Conservation (phyloP, 441 rosid species). For the Erodium texanum region DNA sequence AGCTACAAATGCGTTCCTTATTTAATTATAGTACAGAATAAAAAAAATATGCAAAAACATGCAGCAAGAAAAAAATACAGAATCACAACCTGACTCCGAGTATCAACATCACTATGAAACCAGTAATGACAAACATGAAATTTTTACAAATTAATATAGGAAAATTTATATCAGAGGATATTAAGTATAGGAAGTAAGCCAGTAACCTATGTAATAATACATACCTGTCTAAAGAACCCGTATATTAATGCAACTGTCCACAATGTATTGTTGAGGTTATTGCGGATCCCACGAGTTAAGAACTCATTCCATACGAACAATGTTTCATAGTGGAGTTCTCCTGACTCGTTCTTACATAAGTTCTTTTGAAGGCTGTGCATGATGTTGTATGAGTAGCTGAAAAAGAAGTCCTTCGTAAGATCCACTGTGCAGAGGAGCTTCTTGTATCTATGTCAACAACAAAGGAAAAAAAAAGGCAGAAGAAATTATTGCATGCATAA, state of each 20-base stretch:
- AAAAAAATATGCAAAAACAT: neutral
- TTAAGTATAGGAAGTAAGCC: neutral
- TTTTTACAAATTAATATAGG: neutral
- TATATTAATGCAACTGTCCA: slow-evolving; percentile 99
- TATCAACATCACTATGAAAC: neutral
- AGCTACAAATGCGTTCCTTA: too few species aligned
- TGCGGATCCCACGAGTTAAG: slow-evolving; percentile 79
- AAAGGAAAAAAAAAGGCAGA: slow-evolving; percentile 14
- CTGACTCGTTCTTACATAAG: slow-evolving; percentile 55
- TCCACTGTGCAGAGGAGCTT: slow-evolving; percentile 84
- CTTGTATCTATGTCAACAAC: slow-evolving; percentile 70
- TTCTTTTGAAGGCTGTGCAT: slow-evolving; percentile 94
- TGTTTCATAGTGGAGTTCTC: slow-evolving; percentile 65
- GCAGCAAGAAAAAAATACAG: neutral
- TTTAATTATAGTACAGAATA: too few species aligned
- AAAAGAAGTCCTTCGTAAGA: slow-evolving; percentile 94
- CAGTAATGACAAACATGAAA: neutral
- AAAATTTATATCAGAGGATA: neutral
- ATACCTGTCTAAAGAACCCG: slow-evolving; percentile 96
- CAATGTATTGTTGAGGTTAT: slow-evolving; percentile 67
- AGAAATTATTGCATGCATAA: slow-evolving; percentile 24
- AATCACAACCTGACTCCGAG: neutral
- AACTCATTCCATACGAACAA: slow-evolving; percentile 99
- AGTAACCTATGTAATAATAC: neutral
- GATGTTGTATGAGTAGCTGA: slow-evolving; percentile 89